Conservation (phyloP, 2,329 filamentous ascomycete species). For the Phyllosticta citriasiana region DNA sequence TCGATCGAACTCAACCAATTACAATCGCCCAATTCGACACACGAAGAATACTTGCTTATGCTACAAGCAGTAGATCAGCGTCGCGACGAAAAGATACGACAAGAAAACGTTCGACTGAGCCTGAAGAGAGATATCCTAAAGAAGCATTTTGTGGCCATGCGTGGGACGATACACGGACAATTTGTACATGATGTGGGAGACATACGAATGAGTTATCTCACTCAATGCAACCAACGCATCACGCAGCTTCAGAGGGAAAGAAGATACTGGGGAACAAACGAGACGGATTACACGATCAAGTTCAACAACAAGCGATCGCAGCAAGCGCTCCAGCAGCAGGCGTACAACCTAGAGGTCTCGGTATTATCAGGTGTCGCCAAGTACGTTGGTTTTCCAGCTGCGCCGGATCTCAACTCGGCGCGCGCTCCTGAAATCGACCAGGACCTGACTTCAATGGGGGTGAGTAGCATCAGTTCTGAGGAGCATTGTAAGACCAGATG, state of each 20-base stretch:
- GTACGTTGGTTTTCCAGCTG: constrained; percentile 91
- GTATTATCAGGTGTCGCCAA: constrained; percentile 85
- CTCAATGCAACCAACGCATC: constrained; percentile 77
- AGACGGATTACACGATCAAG: constrained; percentile 71
- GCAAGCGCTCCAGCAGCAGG: constrained; percentile 73
- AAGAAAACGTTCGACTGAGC: constrained; percentile 63
- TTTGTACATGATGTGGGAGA: constrained; percentile 50
- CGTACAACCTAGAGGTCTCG: constrained; percentile 92
- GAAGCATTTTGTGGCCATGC: constrained; percentile 9
- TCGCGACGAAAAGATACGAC: constrained; percentile 66
- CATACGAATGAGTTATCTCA: constrained; percentile 67
- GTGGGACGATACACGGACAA: constrained; percentile 6
- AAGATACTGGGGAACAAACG: constrained; percentile 58
- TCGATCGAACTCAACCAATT: constrained; percentile 58
- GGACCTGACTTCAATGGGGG: constrained; percentile 81
- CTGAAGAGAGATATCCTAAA: constrained; percentile 61
- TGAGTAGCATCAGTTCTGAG: constrained; percentile 39
- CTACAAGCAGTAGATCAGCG: constrained; percentile 77
- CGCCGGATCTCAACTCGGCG: constrained; percentile 70
- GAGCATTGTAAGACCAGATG: too few relatives aligned
- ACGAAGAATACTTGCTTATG: constrained; percentile 86
- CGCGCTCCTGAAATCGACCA: constrained; percentile 67
- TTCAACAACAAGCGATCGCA: constrained; percentile 69
- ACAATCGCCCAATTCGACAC: constrained; percentile 51
- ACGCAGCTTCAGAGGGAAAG: constrained; percentile 88